phyloP scores from a whole-genome alignment of 1,139 yeast genomes.

The Candida tropicalis region DNA sequence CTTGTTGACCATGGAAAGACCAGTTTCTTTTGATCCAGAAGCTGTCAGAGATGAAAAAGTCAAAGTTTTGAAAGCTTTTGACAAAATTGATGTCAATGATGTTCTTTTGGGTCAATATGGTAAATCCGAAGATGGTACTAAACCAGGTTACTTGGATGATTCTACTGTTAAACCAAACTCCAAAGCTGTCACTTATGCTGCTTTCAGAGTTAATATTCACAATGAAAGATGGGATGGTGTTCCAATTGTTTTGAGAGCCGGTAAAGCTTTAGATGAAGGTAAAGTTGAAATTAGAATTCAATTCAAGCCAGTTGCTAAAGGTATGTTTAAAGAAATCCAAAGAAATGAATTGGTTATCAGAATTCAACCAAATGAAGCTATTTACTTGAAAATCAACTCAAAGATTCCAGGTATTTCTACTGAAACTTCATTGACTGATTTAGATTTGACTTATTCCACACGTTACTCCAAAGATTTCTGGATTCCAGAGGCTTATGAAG shows the following conservation, averaged over 20 bases:
- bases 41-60: slow-evolving; percentile 96
- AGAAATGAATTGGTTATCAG: slow-evolving; percentile 93
- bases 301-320: slow-evolving; percentile 82
- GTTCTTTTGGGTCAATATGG: slow-evolving; percentile 86
- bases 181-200: slow-evolving; percentile 91
- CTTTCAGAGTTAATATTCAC: slow-evolving; percentile 71
- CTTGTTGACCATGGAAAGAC: slow-evolving; percentile 93
- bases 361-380: slow-evolving; percentile 93
- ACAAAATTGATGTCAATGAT: slow-evolving; percentile 65
- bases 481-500: slow-evolving; percentile 98
- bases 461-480: slow-evolving; percentile 83
- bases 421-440: slow-evolving; percentile 80
- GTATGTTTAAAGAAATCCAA: slow-evolving; percentile 79
- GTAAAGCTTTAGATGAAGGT: slow-evolving; percentile 90
- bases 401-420: slow-evolving; percentile 92
- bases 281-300: slow-evolving; percentile 95
- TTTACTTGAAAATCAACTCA: slow-evolving; percentile 87
- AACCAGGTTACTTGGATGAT: slow-evolving; percentile 92
- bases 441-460: slow-evolving; percentile 81
- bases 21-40: slow-evolving; percentile 87
- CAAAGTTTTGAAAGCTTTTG: slow-evolving; percentile 81
- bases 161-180: slow-evolving; percentile 83
- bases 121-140: slow-evolving; percentile 79
- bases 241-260: slow-evolving; percentile 94
- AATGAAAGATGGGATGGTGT: slow-evolving; percentile 99